Percentiles rank a stretch among this genome's conserved stretches.
phyloP scores from a whole-genome alignment of 1,284 basidiomycete genomes.

The Caloboletus firmus region DNA sequence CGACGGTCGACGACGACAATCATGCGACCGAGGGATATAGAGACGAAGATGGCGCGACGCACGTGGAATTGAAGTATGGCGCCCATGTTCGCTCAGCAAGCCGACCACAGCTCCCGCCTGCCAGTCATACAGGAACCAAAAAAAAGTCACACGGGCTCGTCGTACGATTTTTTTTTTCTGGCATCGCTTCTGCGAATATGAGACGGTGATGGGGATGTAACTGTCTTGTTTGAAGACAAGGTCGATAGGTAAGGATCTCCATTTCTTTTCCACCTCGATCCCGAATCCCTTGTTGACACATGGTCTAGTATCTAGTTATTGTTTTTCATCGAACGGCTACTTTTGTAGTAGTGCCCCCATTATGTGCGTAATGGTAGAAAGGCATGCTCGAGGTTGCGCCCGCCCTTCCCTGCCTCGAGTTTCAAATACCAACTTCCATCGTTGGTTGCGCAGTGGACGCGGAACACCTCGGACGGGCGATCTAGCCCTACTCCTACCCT shows the following conservation, averaged over 20 bases:
- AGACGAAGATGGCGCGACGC: not conserved
- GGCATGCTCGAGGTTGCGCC: not conserved
- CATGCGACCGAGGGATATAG: not conserved
- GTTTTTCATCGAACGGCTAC: not conserved
- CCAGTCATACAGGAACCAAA: too few species aligned
- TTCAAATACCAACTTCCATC: not conserved
- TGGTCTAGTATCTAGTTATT: not conserved
- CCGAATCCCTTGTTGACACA: not conserved
- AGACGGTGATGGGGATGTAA: not conserved
- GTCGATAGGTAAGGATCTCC: not conserved
- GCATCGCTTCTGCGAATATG: not conserved
- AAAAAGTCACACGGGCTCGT: not conserved
- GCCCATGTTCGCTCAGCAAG: not conserved
- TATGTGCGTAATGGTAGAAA: not conserved
- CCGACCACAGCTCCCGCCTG: not conserved
- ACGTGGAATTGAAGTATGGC: not conserved
- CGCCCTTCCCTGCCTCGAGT: not conserved
- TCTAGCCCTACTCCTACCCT: not conserved
- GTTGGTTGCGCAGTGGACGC: not conserved
- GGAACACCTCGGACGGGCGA: not conserved
- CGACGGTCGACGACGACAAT: slow-evolving; percentile 4
- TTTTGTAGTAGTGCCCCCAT: not conserved
- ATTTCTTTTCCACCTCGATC: not conserved
- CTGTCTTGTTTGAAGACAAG: not conserved
- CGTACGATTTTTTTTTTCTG: not conserved